These are phyloP conservation scores for Balakata baccata DNA, from an alignment of 345 rosid genomes.

Conservation along the genomic window DNA sequence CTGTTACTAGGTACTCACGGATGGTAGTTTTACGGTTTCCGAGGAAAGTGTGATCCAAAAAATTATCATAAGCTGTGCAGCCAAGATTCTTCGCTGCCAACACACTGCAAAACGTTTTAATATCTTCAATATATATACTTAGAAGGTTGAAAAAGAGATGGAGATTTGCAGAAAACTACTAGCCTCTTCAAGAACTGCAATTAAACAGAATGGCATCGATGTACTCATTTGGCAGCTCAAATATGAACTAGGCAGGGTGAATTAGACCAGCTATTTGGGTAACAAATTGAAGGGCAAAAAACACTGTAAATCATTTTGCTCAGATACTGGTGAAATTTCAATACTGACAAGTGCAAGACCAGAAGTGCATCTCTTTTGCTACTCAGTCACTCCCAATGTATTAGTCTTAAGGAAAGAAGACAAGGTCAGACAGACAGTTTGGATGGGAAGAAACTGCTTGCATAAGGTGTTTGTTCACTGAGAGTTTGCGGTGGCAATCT, in stretches of 20 bases:
- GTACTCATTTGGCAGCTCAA: neutral
- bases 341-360: neutral
- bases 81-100: constrained; percentile 87
- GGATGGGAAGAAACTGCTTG: neutral
- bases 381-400: neutral
- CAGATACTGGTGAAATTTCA: neutral
- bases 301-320: neutral
- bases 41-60: constrained; percentile 74
- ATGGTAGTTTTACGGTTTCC: constrained; percentile 70
- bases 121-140: constrained; percentile 10
- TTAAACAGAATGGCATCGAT: neutral
- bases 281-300: neutral
- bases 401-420: neutral
- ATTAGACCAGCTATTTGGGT: neutral
- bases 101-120: constrained; percentile 45
- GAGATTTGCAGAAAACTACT: neutral
- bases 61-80: constrained; percentile 59
- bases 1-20: constrained; percentile 56
- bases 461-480: neutral
- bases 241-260: neutral
- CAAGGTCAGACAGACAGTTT: neutral
- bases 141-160: neutral
- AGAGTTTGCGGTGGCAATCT: neutral
- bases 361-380: neutral
- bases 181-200: neutral